These are phyloP conservation scores for Colletotrichum siamense DNA, from an alignment of 2,329 filamentous ascomycete species.

Conservation along the genomic window DNA sequence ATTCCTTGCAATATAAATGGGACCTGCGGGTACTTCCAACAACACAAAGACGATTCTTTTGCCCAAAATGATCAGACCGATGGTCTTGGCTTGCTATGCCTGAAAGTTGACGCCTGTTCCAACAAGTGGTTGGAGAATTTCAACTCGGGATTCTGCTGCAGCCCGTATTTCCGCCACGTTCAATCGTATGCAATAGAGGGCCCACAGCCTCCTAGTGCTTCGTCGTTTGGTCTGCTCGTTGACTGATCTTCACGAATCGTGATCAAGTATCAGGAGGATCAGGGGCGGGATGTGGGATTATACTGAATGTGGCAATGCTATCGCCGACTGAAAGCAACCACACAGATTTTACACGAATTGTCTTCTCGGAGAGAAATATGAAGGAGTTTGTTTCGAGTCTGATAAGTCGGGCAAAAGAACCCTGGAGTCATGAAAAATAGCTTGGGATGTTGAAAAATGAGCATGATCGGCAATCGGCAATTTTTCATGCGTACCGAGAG, in stretches of 20 bases:
- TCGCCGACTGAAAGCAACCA: too few species aligned
- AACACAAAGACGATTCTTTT: background rate
- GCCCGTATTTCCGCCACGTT: background rate
- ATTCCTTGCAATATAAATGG: background rate
- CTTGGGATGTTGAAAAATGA: background rate
- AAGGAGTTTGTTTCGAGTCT: background rate
- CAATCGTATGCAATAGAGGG: background rate
- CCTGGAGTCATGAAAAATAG: background rate
- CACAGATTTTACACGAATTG: background rate
- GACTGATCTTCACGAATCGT: background rate
- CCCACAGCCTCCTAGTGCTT: background rate
- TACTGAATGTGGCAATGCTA: background rate
- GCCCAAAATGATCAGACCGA: background rate
- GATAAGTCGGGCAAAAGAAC: background rate
- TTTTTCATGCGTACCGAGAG: background rate
- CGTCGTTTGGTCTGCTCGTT: background rate
- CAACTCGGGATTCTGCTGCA: background rate
- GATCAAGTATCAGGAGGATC: background rate
- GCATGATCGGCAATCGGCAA: background rate
- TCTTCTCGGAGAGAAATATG: background rate
- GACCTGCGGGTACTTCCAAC: background rate
- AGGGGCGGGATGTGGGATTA: background rate
- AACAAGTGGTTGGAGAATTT: background rate
- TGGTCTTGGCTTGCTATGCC: background rate
- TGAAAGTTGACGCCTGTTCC: background rate